phyloP scores from a whole-genome alignment of 192 early-diverging fungal genomes.

The Podila epigama region DNA sequence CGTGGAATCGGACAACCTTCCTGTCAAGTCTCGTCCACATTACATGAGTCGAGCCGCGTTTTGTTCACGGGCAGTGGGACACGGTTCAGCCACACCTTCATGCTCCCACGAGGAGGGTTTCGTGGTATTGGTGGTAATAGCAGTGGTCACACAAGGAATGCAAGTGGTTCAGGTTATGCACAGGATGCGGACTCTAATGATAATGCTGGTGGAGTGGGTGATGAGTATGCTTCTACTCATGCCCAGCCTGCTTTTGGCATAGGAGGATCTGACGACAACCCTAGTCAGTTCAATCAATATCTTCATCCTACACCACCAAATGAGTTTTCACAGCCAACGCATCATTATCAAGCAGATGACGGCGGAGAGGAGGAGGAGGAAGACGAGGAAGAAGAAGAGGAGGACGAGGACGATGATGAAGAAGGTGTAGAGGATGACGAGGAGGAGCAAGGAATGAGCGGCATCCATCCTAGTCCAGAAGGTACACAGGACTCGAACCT shows the following conservation, averaged over 20 bases:
- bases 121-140: conserved; percentile 40
- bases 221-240: too few relatives aligned
- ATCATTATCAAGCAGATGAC: background rate
- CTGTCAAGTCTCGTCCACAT: conserved; percentile 28
- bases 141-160: conserved; percentile 16
- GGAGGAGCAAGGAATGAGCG: background rate
- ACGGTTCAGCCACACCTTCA: conserved; percentile 24
- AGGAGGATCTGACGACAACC: too few relatives aligned
- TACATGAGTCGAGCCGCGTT: conserved; percentile 19
- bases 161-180: background rate
- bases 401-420: background rate
- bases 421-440: conserved; percentile 4
- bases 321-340: too few relatives aligned
- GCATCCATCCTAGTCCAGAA: background rate
- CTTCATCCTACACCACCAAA: too few relatives aligned
- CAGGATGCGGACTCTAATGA: conserved; percentile 10
- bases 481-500: conserved; percentile 32
- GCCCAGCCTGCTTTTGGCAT: too few relatives aligned
- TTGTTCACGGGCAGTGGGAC: conserved; percentile 43
- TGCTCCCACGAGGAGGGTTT: conserved; percentile 41
- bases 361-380: background rate
- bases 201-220: background rate
- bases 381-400: background rate
- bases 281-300: too few relatives aligned
- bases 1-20: conserved; percentile 28